A percentile compares a stretch with the other conserved stretches of the same genome.
phyloP scores from a whole-genome alignment of 192 early-diverging fungal species.

The Phycomyces blakesleeanus region DNA sequence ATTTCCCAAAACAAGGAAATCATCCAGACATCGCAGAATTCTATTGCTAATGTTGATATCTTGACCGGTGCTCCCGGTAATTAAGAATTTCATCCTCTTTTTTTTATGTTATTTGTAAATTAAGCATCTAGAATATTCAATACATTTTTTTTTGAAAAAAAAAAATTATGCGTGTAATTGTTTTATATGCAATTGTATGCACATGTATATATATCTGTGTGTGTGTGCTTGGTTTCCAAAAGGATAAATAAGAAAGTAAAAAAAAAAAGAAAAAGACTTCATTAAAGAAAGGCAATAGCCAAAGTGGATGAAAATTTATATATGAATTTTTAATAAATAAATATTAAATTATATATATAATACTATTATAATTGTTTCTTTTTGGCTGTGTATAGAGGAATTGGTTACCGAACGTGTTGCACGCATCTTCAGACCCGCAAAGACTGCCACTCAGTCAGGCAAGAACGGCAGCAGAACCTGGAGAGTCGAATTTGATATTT shows the following conservation, averaged over 20 bases:
- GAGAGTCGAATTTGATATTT: constrained; percentile 88
- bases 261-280: neutral
- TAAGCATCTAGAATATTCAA: no score
- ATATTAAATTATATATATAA: no score
- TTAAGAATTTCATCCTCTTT: neutral
- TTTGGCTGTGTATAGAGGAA: constrained; percentile 21
- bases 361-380: constrained; percentile 16
- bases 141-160: neutral
- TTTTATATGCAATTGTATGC: neutral
- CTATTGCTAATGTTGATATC: constrained; percentile 8
- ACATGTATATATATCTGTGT: neutral
- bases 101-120: no score
- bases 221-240: no score
- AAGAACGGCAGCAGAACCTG: constrained; percentile 73
- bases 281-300: no score
- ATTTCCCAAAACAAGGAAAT: constrained; percentile 13
- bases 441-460: constrained; percentile 85
- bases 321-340: no score
- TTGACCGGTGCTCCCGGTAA: constrained; percentile 31
- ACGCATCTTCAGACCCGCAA: constrained; percentile 78
- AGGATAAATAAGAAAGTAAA: no score
- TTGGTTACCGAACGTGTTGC: constrained; percentile 57
- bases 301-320: no score
- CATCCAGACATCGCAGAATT: constrained; percentile 7
- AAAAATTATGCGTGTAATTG: neutral